Evolutionary conservation across 2,329 filamentous ascomycete species (phyloP), one percentile per base, ranked within the genome.

Genomic region (Paecilomyces variotii): DNA sequence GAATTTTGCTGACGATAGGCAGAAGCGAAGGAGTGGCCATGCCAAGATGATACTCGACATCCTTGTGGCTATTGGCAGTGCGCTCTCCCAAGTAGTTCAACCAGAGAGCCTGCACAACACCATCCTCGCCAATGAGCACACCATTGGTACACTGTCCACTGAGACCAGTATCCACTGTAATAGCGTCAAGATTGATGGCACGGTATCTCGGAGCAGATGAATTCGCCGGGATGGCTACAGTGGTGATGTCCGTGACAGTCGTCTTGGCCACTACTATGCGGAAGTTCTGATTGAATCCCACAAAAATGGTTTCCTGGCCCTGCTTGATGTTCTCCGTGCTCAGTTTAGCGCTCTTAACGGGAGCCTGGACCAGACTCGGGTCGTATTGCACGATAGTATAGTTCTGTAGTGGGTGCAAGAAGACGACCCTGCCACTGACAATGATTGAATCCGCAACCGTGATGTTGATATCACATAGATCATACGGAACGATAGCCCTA

Each of bases 371-470:
- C 19, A 99, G 83, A 45, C 84, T 86, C 1, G 94, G 90, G 71
- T 99, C 93, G 72, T 99, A 99, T 76, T 96, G 88, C 67, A 99
- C 85, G 67, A 99, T 89, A 64, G 89, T 90, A 74, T 97, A 99
- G 74, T 99, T 99, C 72, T 97, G 94, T 57, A 99, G 80, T 12
- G 94, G 94, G 70, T 99, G 94, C 72, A 99, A 80, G 79, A 99
- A 99, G 12, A 97, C 84, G 3, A 99, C 89, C 76, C 95, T 96
- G 66, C 89, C 94, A 65, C 93, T 89, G 10, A 97, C 89, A 57
- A 96, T 90, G 68, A 99, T 91, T 2, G 92, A 96, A 73, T 99
- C 94, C 26, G 94, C 94, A 66, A 99, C 95, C 12, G 94, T 97
- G 67, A 99, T 85, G 52, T 89, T 91, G 65, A 99, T 95, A 70